phyloP scores from a whole-genome alignment of 2,329 filamentous ascomycete genomes.

The Rutstroemia sydowiana region DNA sequence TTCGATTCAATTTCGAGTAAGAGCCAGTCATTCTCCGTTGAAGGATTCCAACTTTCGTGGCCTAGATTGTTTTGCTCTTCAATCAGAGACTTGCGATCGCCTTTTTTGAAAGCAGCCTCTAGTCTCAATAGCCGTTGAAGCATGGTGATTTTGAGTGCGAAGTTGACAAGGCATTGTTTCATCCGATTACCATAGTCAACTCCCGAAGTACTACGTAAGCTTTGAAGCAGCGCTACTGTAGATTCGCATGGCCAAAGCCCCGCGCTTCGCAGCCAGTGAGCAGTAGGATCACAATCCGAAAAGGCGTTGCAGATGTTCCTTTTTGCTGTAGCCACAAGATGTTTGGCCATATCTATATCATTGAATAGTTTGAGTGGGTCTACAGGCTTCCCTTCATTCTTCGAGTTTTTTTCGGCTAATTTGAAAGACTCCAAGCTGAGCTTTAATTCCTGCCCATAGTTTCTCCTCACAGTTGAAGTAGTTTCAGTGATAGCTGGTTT shows the following conservation, averaged over 20 bases:
- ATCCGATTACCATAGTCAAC: slow-evolving; percentile 29
- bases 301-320: slow-evolving; percentile 9
- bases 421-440: slow-evolving; percentile 31
- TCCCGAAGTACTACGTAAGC: slow-evolving; percentile 31
- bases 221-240: slow-evolving; percentile 35
- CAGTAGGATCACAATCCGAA: not conserved
- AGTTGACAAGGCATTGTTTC: slow-evolving; percentile 33
- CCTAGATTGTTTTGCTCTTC: slow-evolving; percentile 35
- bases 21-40: slow-evolving; percentile 52
- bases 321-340: not conserved
- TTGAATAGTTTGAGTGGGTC: not conserved
- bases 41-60: slow-evolving; percentile 31
- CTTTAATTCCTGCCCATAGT: slow-evolving; percentile 34
- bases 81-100: slow-evolving; percentile 26
- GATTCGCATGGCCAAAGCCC: slow-evolving; percentile 37
- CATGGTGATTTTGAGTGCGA: slow-evolving; percentile 34
- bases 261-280: slow-evolving; percentile 33
- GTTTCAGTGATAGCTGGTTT: not conserved
- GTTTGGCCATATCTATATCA: slow-evolving; percentile 4
- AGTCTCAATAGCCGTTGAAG: slow-evolving; percentile 40
- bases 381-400: not conserved
- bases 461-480: slow-evolving; percentile 30
- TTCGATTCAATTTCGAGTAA: slow-evolving; percentile 60
- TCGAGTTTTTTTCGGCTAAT: not conserved
- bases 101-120: slow-evolving; percentile 30